Base-by-base conservation (phyloP, 176 grass and related monocot genomes). In the Aegilops speltoides region DNA sequence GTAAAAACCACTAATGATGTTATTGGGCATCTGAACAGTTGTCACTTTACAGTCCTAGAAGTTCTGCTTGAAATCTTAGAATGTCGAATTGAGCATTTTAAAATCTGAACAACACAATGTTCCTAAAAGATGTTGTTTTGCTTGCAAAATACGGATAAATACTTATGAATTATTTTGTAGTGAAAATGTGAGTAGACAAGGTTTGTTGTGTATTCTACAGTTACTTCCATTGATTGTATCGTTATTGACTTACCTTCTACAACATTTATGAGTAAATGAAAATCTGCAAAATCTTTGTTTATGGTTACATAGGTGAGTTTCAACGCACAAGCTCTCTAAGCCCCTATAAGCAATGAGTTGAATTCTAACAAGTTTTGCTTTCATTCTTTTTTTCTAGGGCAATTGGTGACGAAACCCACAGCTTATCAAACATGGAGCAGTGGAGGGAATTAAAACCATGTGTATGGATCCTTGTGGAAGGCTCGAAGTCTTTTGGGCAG, bases 251-350 rank as follows among this genome's bases (percentile, higher is more conserved):
- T 50, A 69, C 20, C 72, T 37, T 37, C 31, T 93, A 66, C 86
- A 95, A 93, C 89, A 95, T 45, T 83, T 98, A 79, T 95, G 95
- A 93, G 87, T 98, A 76, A 98, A 98, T 85, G 91, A 98, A 87
- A 98, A 98, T 72, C 87, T 98, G 77, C 89, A 83, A 82, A 93
- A 98, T 62, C 93, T 48, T 98, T 91, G 95, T 90, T 93, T 65
- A 88, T 95, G 93, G 87, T 34, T 93, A 82, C 89, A 62, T 73
- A 90, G 95, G 73, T 98, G 95, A 71, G 33, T 41, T 74, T 72
- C 66, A 28, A 28, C 61, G 8, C 10, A 75, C 59, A 81, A 77
- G 14, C 77, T 43, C 41, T 43, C 41, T 46, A 15, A 61, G 77
- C 75, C 70, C 77, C 5, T 29, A 4, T 63, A 17, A 85, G 23